These are phyloP conservation scores for Groenewaldozyma salmanticensis DNA, from an alignment of 805 yeast genomes.

Conservation along the genomic window DNA sequence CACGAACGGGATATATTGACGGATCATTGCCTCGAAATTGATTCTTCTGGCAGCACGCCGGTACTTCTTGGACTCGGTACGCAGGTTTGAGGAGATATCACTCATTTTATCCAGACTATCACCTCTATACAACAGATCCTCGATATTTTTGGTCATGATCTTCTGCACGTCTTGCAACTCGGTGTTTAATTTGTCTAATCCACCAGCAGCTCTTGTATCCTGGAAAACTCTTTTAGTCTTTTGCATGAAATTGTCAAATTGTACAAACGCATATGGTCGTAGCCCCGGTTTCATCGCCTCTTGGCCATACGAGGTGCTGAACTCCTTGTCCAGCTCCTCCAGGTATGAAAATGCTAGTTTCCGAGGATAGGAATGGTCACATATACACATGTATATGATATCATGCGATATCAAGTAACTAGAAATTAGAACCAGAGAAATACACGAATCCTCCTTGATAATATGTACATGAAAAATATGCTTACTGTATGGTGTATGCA, in stretches of 20 bases:
- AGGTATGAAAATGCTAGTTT: slow-evolving; percentile 83
- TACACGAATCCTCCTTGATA: too few species aligned
- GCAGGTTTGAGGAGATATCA: slow-evolving; percentile 71
- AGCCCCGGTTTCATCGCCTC: slow-evolving; percentile 48
- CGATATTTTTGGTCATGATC: slow-evolving; percentile 94
- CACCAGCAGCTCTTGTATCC: slow-evolving; percentile 83
- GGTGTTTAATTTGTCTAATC: slow-evolving; percentile 73
- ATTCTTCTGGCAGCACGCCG: slow-evolving; percentile 83
- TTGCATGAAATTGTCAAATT: slow-evolving; percentile 59
- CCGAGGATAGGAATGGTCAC: slow-evolving; percentile 73
- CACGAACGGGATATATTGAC: slow-evolving; percentile 83
- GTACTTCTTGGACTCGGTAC: slow-evolving; percentile 78
- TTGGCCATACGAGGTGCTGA: slow-evolving; percentile 69
- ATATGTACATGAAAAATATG: too few species aligned
- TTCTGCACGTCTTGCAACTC: slow-evolving; percentile 90
- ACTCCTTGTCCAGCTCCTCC: slow-evolving; percentile 72
- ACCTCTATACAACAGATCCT: slow-evolving; percentile 89
- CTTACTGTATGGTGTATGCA: slow-evolving; percentile 49
- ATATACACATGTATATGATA: slow-evolving; percentile 70
- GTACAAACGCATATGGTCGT: slow-evolving; percentile 86
- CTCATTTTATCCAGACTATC: slow-evolving; percentile 84
- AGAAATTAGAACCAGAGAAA: not conserved
- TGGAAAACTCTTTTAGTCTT: slow-evolving; percentile 85
- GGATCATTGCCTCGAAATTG: slow-evolving; percentile 76
- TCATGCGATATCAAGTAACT: slow-evolving; percentile 50